Conservation (phyloP, 176 grass and related monocot genomes). For the Carex scoparia region DNA sequence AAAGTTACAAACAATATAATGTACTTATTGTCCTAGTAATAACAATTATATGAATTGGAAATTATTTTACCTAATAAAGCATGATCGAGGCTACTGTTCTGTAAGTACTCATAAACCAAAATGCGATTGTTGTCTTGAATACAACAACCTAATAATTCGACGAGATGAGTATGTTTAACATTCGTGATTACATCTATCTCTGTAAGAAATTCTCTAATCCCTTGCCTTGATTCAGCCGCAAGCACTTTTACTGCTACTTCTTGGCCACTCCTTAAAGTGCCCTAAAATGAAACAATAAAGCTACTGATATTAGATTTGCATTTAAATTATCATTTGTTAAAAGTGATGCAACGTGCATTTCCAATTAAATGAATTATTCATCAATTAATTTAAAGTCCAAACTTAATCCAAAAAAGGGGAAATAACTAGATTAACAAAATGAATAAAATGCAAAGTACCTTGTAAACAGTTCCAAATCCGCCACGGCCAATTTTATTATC, state of each 20-base stretch:
- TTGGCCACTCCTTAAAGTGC: conserved; percentile 44
- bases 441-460: conserved; percentile 36
- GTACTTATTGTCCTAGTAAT: background rate
- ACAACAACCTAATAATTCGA: conserved; percentile 84
- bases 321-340: background rate
- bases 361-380: no score
- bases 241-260: conserved; percentile 79
- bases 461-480: conserved; percentile 82
- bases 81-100: conserved; percentile 75
- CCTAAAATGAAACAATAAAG: conserved; percentile 34
- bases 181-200: conserved; percentile 84
- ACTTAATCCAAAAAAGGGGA: background rate
- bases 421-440: background rate
- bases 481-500: conserved; percentile 67
- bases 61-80: conserved; percentile 60
- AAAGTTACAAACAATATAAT: background rate
- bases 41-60: background rate
- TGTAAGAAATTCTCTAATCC: conserved; percentile 83
- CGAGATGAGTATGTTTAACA: conserved; percentile 84
- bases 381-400: no score
- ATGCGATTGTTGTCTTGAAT: conserved; percentile 62
- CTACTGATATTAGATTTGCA: background rate
- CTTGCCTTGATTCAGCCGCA: conserved; percentile 87
- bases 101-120: conserved; percentile 84
- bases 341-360: background rate